A percentile compares a stretch with the other conserved stretches of the same genome.
Conservation (phyloP, 352 stramenopile genomes). For the Phytophthora colocasiae region DNA sequence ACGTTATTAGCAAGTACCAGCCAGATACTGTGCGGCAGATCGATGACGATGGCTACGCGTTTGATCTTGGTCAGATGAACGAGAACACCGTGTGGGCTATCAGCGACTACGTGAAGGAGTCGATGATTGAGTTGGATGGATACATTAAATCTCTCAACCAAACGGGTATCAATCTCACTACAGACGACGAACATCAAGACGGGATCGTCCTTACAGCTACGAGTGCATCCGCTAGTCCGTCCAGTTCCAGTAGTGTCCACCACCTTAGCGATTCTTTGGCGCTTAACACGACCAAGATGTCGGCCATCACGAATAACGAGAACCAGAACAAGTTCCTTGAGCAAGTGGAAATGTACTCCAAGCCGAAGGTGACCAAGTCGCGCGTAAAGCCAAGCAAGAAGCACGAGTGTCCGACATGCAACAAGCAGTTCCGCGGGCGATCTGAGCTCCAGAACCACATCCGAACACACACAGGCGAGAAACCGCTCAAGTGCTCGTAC, state of each 20-base stretch:
- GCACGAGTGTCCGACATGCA: constrained; percentile 86
- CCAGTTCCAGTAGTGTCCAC: constrained; percentile 8
- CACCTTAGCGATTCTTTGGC: constrained; percentile 49
- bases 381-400: constrained; percentile 89
- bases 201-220: constrained; percentile 23
- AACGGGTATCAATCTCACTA: constrained; percentile 39
- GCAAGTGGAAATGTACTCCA: constrained; percentile 91
- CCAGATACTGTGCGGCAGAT: constrained; percentile 87
- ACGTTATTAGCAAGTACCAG: constrained; percentile 91
- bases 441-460: constrained; percentile 91
- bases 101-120: constrained; percentile 88
- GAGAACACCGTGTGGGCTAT: constrained; percentile 91
- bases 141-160: constrained; percentile 82
- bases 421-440: constrained; percentile 85
- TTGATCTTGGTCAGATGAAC: constrained; percentile 89
- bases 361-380: constrained; percentile 88
- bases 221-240: constrained; percentile 9
- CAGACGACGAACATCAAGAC: constrained; percentile 33
- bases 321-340: constrained; percentile 89
- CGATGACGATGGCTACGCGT: constrained; percentile 89
- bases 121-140: constrained; percentile 85
- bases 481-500: constrained; percentile 90
- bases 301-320: constrained; percentile 71
- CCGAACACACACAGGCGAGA: constrained; percentile 91
- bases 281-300: constrained; percentile 77